Conservation (phyloP, 2,329 filamentous ascomycete species). For the Sclerotinia nivalis region DNA sequence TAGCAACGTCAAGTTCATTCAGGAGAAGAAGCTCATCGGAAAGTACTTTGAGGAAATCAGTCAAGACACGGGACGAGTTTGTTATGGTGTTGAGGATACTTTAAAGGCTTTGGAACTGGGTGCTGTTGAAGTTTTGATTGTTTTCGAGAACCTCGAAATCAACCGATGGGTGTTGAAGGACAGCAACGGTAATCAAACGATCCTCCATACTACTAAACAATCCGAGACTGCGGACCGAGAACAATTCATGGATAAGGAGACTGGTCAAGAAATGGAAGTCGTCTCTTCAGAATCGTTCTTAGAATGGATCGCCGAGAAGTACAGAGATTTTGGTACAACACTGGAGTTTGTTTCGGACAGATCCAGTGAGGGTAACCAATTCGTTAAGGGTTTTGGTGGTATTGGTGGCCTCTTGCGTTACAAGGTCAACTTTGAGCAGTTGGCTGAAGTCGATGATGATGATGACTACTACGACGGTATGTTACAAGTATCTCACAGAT, state of each 20-base stretch:
- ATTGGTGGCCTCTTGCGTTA: constrained; percentile 97
- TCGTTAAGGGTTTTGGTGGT: constrained; percentile 98
- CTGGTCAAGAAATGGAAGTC: constrained; percentile 96
- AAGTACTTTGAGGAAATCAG: constrained; percentile 99
- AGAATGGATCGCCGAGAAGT: constrained; percentile 99
- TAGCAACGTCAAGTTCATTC: constrained; percentile 99
- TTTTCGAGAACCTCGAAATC: constrained; percentile 96
- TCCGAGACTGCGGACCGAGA: constrained; percentile 75
- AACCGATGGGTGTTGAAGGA: constrained; percentile 89
- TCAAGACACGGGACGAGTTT: constrained; percentile 93
- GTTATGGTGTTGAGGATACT: constrained; percentile 97
- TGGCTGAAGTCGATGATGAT: constrained; percentile 86
- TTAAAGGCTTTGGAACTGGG: constrained; percentile 95
- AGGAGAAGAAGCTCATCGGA: constrained; percentile 99
- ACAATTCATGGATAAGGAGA: constrained; percentile 92
- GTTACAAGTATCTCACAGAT: constrained; percentile 16
- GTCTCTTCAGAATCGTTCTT: constrained; percentile 86
- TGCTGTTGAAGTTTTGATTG: constrained; percentile 90
- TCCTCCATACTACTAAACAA: constrained; percentile 85
- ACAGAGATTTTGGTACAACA: constrained; percentile 94
- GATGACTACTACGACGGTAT: constrained; percentile 85
- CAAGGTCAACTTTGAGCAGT: constrained; percentile 99
- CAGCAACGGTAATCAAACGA: constrained; percentile 67
- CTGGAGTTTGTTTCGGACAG: constrained; percentile 98
- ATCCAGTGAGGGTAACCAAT: constrained; percentile 98